A percentile compares a stretch with the other conserved stretches of the same genome.
Conservation (phyloP, 208 protist species). For the Leishmania gerbilli region DNA sequence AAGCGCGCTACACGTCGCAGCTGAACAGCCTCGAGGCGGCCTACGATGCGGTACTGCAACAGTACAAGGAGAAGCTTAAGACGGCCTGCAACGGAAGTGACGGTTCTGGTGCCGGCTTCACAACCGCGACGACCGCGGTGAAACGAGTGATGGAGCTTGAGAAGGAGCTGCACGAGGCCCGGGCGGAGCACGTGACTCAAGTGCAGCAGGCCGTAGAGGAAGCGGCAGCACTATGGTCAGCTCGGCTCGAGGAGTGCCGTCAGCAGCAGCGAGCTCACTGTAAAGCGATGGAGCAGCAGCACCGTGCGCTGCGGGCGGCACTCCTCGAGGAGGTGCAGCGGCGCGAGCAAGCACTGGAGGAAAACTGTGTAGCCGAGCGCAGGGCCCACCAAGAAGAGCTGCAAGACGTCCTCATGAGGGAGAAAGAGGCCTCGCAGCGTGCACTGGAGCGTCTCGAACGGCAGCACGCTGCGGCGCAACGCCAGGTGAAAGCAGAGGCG, state of each 20-base stretch:
- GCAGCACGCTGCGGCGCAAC: not conserved
- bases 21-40: constrained; percentile 7
- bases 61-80: constrained; percentile 14
- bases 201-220: constrained; percentile 21
- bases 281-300: constrained; percentile 24
- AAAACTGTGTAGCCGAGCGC: constrained; percentile 20
- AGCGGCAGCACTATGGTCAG: constrained; percentile 10
- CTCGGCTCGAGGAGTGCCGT: constrained; percentile 9
- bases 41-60: constrained; percentile 16
- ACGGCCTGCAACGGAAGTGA: not conserved
- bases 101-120: not conserved
- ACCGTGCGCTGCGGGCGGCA: constrained; percentile 19
- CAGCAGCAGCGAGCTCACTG: constrained; percentile 12
- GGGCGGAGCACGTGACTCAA: constrained; percentile 6
- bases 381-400: constrained; percentile 31
- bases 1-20: constrained; percentile 8
- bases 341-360: constrained; percentile 30
- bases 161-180: constrained; percentile 24
- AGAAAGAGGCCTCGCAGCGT: constrained; percentile 26
- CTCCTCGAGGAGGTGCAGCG: constrained; percentile 28
- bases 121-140: constrained; percentile 9
- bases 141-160: constrained; percentile 23
- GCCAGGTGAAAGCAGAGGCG: not conserved
- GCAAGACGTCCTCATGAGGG: constrained; percentile 14
- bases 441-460: constrained; percentile 15